A percentile compares a stretch with the other conserved stretches of the same genome.
Conservation (phyloP, 2,329 filamentous ascomycete genomes). For the Xylariales sp. region DNA sequence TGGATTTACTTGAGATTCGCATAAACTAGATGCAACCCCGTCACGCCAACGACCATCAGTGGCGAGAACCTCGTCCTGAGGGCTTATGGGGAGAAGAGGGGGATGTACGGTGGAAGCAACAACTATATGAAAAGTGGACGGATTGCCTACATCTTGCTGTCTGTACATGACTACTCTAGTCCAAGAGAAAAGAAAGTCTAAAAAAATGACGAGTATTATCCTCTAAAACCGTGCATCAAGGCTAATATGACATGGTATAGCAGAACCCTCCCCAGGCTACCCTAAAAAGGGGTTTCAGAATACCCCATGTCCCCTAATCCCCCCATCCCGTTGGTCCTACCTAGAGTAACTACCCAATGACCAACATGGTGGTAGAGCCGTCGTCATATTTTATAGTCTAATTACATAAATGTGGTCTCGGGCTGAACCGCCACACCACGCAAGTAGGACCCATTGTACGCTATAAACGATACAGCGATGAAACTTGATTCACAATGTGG, state of each 20-base stretch:
- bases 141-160: neutral
- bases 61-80: neutral
- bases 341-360: too few relatives aligned
- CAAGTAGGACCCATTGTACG: too few relatives aligned
- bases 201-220: neutral
- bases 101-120: neutral
- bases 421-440: too few relatives aligned
- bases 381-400: too few relatives aligned
- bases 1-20: constrained; percentile 1
- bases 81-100: constrained; percentile 1
- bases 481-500: too few relatives aligned
- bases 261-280: neutral
- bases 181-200: neutral
- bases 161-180: neutral
- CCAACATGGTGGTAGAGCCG: too few relatives aligned
- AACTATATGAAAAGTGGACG: neutral
- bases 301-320: neutral
- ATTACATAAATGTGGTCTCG: too few relatives aligned
- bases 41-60: neutral
- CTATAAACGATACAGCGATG: too few relatives aligned
- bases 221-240: neutral
- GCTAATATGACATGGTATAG: too few relatives aligned
- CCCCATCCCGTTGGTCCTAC: too few relatives aligned
- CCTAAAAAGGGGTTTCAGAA: neutral
- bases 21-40: neutral